Base-by-base conservation (phyloP, 2,329 filamentous ascomycete species). In the Aureobasidium vineae region DNA sequence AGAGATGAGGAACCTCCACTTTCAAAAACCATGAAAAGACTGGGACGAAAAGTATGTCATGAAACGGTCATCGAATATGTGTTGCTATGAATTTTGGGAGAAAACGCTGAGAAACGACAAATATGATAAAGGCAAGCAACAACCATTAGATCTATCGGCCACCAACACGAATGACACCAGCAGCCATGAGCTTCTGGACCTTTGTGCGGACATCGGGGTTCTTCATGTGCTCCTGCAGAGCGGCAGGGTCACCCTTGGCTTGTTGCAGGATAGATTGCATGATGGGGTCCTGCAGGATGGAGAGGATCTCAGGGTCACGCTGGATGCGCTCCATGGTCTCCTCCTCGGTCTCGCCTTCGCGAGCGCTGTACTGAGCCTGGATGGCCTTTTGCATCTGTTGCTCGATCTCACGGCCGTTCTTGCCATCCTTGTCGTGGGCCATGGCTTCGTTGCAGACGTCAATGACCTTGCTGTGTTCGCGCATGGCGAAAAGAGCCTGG, bases 251-350 rank as follows among this genome's bases (percentile, higher is more conserved):
- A 65, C 87, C 88, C 84, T 98, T 96, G 53, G 95, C 95, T 81
- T 99, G 95, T 78, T 98, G 93, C 66, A 98, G 86, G 71, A 97
- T 97, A 71, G 90, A 90, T 81, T 99, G 92, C 94, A 99, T 98
- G 75, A 99, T 89, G 19, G 95, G 95, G 75, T 99, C 95, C 84
- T 70, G 31, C 3, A 53, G 56, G 56, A 68, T 67, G 33, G 64
- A 56, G 4, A 68, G 28, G 13, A 63, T 56, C 81, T 97, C 94
- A 7, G 93, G 94, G 73, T 98, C 94, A 71, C 88, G 88, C 82
- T 90, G 88, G 76, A 99, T 88, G 70, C 96, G 86, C 82, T 96
- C 92, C 77, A 92, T 88, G 1, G 95, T 97, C 85, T 99, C 88
- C 78, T 97, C 90, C 82, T 99, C 95, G 0, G 73, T 74, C 86